Evolutionary conservation across 805 yeast genomes (phyloP).

Genomic region (Metschnikowia picachoensis): DNA sequence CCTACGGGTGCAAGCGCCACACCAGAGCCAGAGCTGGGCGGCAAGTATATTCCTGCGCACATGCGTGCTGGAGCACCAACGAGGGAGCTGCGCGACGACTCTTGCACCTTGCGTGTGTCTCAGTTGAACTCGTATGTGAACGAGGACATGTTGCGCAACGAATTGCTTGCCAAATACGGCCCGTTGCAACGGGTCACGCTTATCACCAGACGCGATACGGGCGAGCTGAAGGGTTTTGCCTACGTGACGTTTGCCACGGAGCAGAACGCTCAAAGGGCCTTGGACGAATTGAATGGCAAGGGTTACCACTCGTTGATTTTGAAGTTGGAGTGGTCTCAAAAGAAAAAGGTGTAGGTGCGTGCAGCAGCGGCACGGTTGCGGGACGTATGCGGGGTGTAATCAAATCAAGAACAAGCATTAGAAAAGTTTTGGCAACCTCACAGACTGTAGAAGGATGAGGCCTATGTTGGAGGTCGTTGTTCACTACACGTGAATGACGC

Average conservation of each 20-base stretch:
- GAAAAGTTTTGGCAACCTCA: background rate
- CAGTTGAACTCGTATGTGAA: slow-evolving; percentile 83
- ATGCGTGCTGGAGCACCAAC: slow-evolving; percentile 43
- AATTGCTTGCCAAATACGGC: slow-evolving; percentile 66
- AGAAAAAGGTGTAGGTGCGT: slow-evolving; percentile 30
- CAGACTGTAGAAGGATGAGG: background rate
- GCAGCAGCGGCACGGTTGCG: background rate
- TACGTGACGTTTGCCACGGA: slow-evolving; percentile 77
- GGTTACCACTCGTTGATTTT: slow-evolving; percentile 87
- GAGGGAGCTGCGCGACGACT: slow-evolving; percentile 67
- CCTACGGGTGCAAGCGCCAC: slow-evolving; percentile 38
- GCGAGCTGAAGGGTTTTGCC: slow-evolving; percentile 93
- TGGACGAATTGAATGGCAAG: slow-evolving; percentile 75
- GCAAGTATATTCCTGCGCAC: slow-evolving; percentile 44
- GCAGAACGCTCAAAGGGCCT: slow-evolving; percentile 69
- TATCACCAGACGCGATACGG: slow-evolving; percentile 89
- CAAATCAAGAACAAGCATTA: too few species aligned
- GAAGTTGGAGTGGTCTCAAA: slow-evolving; percentile 46
- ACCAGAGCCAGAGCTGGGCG: slow-evolving; percentile 23
- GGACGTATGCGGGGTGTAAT: too few species aligned
- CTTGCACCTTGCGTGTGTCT: slow-evolving; percentile 82
- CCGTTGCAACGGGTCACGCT: slow-evolving; percentile 71
- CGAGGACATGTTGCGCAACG: slow-evolving; percentile 73
- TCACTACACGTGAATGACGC: background rate
- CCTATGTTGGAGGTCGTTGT: background rate